These are phyloP conservation scores for Acacia crassicarpa DNA, from an alignment of 306 rosid genomes.

Conservation along the genomic window DNA sequence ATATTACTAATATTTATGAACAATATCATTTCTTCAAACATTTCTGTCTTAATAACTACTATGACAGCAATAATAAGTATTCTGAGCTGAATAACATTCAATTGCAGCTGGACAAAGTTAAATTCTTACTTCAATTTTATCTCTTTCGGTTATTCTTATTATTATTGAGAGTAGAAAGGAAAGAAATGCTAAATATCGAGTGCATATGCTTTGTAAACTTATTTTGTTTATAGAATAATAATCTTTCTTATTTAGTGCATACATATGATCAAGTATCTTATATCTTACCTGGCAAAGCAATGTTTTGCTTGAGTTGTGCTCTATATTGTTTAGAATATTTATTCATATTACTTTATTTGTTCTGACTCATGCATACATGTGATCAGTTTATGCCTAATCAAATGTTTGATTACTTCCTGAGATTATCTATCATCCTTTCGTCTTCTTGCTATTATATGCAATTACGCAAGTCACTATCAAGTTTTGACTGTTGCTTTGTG, in stretches of 20 bases:
- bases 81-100: background rate
- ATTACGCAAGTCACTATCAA: conserved; percentile 3
- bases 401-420: conserved; percentile 6
- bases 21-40: background rate
- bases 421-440: background rate
- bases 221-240: background rate
- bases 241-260: background rate
- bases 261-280: background rate
- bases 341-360: background rate
- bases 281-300: background rate
- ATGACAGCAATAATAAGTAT: background rate
- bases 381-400: background rate
- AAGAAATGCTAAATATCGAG: background rate
- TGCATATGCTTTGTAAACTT: background rate
- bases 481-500: conserved; percentile 17
- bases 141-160: background rate
- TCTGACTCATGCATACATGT: background rate
- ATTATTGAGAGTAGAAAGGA: background rate
- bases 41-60: background rate
- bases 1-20: background rate
- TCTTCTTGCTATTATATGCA: conserved; percentile 21
- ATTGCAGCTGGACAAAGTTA: background rate
- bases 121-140: background rate
- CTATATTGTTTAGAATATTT: background rate
- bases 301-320: background rate